Base-by-base conservation (phyloP, 2,329 filamentous ascomycete species). In the Mycosphaerella sp. region DNA sequence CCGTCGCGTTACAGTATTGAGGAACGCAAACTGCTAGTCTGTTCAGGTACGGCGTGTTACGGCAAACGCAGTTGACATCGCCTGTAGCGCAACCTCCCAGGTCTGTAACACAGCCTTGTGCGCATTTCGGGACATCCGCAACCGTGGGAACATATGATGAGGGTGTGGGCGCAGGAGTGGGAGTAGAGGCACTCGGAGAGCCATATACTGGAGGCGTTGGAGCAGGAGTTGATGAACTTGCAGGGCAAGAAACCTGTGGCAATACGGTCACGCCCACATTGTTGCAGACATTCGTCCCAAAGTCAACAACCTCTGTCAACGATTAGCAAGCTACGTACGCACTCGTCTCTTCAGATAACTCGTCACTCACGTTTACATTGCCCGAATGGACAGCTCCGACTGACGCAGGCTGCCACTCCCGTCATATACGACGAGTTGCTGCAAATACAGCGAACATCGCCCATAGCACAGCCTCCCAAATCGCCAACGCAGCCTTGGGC, bases 221-320 rank as follows among this genome's bases (percentile, higher is more conserved):
- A 12, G 36, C 36, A 39, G 36, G 36, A 7, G 36, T 39, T 8
- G 45, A 39, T 10, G 17, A 7, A 9, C 14, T 10, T n/a, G 42
- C 31, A 17, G 32, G 32, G 10, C 48, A 51, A 45, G 48, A 51
- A 45, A 41, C 41, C 23, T 36, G 14, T 4, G 48, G 48, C 17
- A 51, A 29, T 21, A 41, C 45, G 17, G 29, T 51, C 23, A 51
- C 48, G 12, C 48, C 48, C n/a, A 45, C 48, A 38, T 41, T 51
- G 31, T 41, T 40, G 29, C 48, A 46, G 29, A 51, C 39, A 14
- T 51, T 42, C 17, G 36, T 47, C n/a, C 43, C 53, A 17, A 51
- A 55, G 10, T 55, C 48, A 43, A 51, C 48, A 38, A 55, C 49
- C 2, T 46, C 47, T 26, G 9, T 51, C 31, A 51, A 41, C 38